Base-by-base conservation (phyloP, 2,329 filamentous ascomycete species). In the Pseudogymnoascus sp. region DNA sequence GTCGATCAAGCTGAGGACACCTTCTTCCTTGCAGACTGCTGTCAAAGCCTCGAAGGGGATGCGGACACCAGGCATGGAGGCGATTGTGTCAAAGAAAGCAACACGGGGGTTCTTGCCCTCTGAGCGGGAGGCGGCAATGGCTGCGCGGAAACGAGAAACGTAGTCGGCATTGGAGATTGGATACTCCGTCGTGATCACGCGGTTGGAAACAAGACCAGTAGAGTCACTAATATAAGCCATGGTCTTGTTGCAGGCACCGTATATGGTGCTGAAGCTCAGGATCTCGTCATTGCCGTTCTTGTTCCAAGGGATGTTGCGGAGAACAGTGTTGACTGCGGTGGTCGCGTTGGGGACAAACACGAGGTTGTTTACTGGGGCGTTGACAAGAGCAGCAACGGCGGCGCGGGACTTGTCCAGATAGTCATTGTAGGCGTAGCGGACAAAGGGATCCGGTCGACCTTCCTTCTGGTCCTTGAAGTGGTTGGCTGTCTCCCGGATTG, bases 321-420 rank as follows among this genome's bases (percentile, higher is more conserved):
- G 81, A 4, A 96, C 84, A 0, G 86, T 90, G 75, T 94, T 93
- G 55, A 92, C 75, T 23, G 84, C 90, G 0, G 83, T 87, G 0
- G 91, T 95, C 11, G 92, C 91, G 72, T 97, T 97, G 63, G 83
- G 78, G 0, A 96, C 85, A 66, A 95, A 87, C 0, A 96, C 91
- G 39, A 90, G 77, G 8, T 86, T 85, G 8, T 87, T 80, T 0
- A 78, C 71, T 0, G 87, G 85, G 0, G 83, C 87, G 64, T 89
- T 83, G 64, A 97, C 77, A 22, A 91, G 70, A 23, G 77, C 72
- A 0, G 90, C 88, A 4, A 92, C 76, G 2, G 86, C 86, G 36
- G 74, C 76, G 7, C 91, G 86, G 8, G 82, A 82, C 65, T 82
- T 77, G 65, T 90, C 85, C 0, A 96, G 80, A 8, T 86, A 77